Conservation (phyloP, 2,329 filamentous ascomycete genomes). For the Dactylella cylindrospora region DNA sequence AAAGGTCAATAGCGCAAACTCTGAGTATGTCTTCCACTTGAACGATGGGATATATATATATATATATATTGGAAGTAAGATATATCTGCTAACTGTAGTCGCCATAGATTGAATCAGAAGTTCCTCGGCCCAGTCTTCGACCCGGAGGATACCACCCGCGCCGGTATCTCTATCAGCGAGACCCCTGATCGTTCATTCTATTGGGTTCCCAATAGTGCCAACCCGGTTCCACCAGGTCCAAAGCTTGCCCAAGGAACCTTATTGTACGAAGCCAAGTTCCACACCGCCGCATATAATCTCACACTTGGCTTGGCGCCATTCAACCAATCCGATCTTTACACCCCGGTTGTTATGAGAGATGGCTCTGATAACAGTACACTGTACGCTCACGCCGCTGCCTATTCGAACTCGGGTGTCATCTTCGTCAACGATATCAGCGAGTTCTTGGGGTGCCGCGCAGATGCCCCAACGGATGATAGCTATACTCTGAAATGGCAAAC, state of each 20-base stretch:
- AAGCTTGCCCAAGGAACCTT: slow-evolving; percentile 31
- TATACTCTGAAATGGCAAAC: slow-evolving; percentile 26
- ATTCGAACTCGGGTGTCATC: slow-evolving; percentile 2
- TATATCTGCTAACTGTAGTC: background rate
- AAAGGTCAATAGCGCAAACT: slow-evolving; percentile 6
- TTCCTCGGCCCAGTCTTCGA: slow-evolving; percentile 9
- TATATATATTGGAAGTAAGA: background rate
- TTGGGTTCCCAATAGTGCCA: slow-evolving; percentile 40
- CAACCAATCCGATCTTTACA: slow-evolving; percentile 11
- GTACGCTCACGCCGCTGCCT: slow-evolving; percentile 16
- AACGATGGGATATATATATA: too few species aligned
- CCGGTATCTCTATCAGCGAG: slow-evolving; percentile 8
- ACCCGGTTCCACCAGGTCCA: slow-evolving; percentile 24
- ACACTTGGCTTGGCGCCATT: slow-evolving; percentile 25
- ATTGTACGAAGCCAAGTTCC: slow-evolving; percentile 35
- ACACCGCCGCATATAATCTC: slow-evolving; percentile 26
- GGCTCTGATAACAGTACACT: slow-evolving; percentile 11
- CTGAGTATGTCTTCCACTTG: slow-evolving; percentile 2
- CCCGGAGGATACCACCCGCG: slow-evolving; percentile 5
- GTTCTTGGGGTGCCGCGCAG: slow-evolving; percentile 16
- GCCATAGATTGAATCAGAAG: slow-evolving; percentile 23
- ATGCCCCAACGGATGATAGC: slow-evolving; percentile 1
- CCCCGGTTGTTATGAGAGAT: slow-evolving; percentile 21
- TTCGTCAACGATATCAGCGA: slow-evolving; percentile 24
- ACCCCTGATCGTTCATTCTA: slow-evolving; percentile 30